Percentiles rank a stretch among this genome's conserved stretches.
Evolutionary conservation across 164 flowering plant species (phyloP).

Genomic region (Cinnamomum micranthum): DNA sequence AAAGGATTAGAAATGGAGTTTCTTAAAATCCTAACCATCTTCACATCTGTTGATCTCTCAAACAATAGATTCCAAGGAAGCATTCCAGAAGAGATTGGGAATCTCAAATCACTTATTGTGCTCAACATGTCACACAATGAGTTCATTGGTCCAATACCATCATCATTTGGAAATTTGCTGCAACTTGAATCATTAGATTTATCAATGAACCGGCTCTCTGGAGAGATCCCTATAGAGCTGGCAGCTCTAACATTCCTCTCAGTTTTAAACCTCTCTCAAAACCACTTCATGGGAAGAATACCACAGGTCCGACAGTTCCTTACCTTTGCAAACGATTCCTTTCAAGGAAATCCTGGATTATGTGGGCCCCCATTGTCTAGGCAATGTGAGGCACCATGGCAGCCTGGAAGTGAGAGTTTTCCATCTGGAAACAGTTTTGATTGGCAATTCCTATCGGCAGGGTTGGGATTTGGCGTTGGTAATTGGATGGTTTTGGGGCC

Average conservation of each 20-base stretch:
- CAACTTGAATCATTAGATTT: slow-evolving; percentile 13
- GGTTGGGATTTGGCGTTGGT: slow-evolving; percentile 50
- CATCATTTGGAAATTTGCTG: not conserved
- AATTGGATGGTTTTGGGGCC: slow-evolving; percentile 33
- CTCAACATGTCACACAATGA: slow-evolving; percentile 9
- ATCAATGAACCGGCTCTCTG: slow-evolving; percentile 9
- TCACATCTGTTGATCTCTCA: slow-evolving; percentile 11
- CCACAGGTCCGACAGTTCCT: slow-evolving; percentile 14
- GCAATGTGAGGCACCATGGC: not conserved
- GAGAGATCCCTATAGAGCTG: slow-evolving; percentile 14
- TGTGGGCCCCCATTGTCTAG: slow-evolving; percentile 15
- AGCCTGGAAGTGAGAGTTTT: no score
- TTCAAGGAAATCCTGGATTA: slow-evolving; percentile 7
- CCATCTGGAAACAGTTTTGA: slow-evolving; percentile 1
- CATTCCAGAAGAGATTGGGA: slow-evolving; percentile 6
- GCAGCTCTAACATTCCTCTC: slow-evolving; percentile 11
- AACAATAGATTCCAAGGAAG: slow-evolving; percentile 9
- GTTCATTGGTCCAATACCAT: slow-evolving; percentile 11
- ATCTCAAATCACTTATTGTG: slow-evolving; percentile 1
- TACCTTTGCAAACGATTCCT: slow-evolving; percentile 9
- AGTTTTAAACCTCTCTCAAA: slow-evolving; percentile 12
- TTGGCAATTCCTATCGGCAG: slow-evolving; percentile 40
- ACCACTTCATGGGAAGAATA: slow-evolving; percentile 13
- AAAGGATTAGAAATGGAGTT: slow-evolving; percentile 8
- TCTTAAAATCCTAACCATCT: slow-evolving; percentile 10